These are phyloP conservation scores for Pichia sp. DNA, from an alignment of 1,139 yeast genomes.

Conservation along the genomic window DNA sequence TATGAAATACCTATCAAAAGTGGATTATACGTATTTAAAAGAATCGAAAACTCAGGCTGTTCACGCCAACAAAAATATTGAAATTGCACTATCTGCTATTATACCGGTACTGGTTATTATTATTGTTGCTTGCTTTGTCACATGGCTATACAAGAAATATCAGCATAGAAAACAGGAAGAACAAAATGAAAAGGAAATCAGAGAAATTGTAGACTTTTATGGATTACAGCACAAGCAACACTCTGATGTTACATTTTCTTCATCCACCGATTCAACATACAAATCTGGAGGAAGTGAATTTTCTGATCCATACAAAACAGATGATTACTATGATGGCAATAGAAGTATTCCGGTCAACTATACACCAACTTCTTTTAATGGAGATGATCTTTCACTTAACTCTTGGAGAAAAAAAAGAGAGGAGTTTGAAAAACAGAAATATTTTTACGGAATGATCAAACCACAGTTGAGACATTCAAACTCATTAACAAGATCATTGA, in stretches of 20 bases:
- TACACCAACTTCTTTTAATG: conserved; percentile 9
- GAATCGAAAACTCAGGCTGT: conserved; percentile 1
- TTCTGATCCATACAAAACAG: not conserved
- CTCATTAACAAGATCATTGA: conserved; percentile 18
- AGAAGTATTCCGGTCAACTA: too few species aligned
- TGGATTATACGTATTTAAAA: conserved; percentile 20
- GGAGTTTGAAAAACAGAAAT: conserved; percentile 30
- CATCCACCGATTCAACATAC: conserved; percentile 14
- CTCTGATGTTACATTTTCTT: conserved; percentile 16
- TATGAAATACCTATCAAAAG: conserved; percentile 18
- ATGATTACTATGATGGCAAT: too few species aligned
- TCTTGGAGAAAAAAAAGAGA: conserved; percentile 48
- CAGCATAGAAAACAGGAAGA: conserved; percentile 19
- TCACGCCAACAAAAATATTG: conserved; percentile 16
- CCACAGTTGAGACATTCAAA: conserved; percentile 6
- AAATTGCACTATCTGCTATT: conserved; percentile 25
- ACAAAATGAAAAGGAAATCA: conserved; percentile 22
- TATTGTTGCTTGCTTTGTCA: conserved; percentile 14
- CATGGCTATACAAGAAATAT: conserved; percentile 20
- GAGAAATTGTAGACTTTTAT: conserved; percentile 26
- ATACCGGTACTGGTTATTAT: conserved; percentile 24
- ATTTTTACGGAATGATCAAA: not conserved
- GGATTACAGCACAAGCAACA: conserved; percentile 15
- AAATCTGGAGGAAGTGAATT: conserved; percentile 3
- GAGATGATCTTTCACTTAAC: conserved; percentile 37